These are phyloP conservation scores for Melanomma pulvis-pyrius DNA, from an alignment of 495 filamentous ascomycete species.

Conservation along the genomic window DNA sequence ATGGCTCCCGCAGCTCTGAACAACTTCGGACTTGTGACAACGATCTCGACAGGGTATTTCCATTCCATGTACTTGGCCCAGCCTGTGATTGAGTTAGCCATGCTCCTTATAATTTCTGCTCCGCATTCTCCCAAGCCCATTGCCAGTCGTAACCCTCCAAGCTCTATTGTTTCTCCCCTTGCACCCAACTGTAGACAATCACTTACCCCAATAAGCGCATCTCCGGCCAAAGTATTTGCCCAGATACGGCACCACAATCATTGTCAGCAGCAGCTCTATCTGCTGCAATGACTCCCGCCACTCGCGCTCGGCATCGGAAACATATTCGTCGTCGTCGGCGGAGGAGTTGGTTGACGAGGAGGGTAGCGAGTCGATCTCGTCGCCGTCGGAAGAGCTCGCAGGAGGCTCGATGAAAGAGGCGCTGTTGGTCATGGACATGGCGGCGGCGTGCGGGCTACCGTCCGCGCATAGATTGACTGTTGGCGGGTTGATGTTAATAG, in stretches of 20 bases:
- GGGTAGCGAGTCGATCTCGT: slow-evolving; percentile 78
- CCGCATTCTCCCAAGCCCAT: too few relatives aligned
- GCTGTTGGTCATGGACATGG: slow-evolving; percentile 35
- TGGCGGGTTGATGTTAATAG: too few relatives aligned
- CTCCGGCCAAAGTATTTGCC: slow-evolving; percentile 92
- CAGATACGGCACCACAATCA: slow-evolving; percentile 89
- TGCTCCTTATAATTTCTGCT: not conserved
- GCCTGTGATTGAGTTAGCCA: slow-evolving; percentile 49
- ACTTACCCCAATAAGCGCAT: slow-evolving; percentile 95
- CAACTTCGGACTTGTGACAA: slow-evolving; percentile 55
- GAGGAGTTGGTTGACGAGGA: slow-evolving; percentile 68
- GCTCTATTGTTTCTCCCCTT: not conserved
- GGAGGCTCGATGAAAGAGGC: slow-evolving; percentile 33
- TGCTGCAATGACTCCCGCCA: slow-evolving; percentile 94
- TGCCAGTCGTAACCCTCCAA: not conserved
- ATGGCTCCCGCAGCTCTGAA: slow-evolving; percentile 72
- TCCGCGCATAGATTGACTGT: not conserved
- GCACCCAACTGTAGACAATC: not conserved
- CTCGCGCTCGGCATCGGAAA: slow-evolving; percentile 74
- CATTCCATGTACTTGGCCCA: slow-evolving; percentile 77
- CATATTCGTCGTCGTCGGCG: slow-evolving; percentile 46
- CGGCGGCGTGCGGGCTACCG: not conserved
- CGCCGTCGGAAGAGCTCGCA: slow-evolving; percentile 49
- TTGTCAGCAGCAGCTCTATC: slow-evolving; percentile 84
- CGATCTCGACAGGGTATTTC: slow-evolving; percentile 72